A percentile compares a stretch with the other conserved stretches of the same genome.
Conservation (phyloP, 257 asterid species). For the Perilla frutescens region DNA sequence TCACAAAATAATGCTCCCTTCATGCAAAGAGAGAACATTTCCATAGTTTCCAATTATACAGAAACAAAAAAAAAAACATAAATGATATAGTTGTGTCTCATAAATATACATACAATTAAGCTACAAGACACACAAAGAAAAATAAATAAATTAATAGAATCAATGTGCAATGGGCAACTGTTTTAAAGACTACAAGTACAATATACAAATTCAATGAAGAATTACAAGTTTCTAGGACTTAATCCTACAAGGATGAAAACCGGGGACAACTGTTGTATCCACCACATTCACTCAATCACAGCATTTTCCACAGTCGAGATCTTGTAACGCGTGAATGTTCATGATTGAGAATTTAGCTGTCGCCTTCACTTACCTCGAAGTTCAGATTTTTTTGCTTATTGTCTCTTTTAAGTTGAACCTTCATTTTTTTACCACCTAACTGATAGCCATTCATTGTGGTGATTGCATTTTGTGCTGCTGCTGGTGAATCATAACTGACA, state of each 20-base stretch:
- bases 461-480: constrained; percentile 86
- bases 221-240: constrained; percentile 50
- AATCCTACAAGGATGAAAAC: too few species aligned
- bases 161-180: constrained; percentile 49
- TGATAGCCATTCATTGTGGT: constrained; percentile 83
- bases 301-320: too few species aligned
- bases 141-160: constrained; percentile 61
- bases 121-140: constrained; percentile 31
- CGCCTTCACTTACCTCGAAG: constrained; percentile 40
- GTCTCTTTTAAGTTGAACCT: constrained; percentile 93
- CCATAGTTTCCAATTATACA: too few species aligned
- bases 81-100: too few species aligned
- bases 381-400: constrained; percentile 57
- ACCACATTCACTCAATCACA: too few species aligned
- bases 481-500: constrained; percentile 88
- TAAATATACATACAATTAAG: too few species aligned
- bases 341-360: constrained; percentile 36
- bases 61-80: too few species aligned
- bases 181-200: constrained; percentile 61
- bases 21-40: too few species aligned
- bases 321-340: constrained; percentile 28
- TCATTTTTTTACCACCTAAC: constrained; percentile 89
- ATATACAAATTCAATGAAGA: constrained; percentile 52
- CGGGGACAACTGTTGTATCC: too few species aligned
- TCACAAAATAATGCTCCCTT: too few species aligned